phyloP scores from a whole-genome alignment of 164 flowering plant species.

The Chloranthus sessilifolius region DNA sequence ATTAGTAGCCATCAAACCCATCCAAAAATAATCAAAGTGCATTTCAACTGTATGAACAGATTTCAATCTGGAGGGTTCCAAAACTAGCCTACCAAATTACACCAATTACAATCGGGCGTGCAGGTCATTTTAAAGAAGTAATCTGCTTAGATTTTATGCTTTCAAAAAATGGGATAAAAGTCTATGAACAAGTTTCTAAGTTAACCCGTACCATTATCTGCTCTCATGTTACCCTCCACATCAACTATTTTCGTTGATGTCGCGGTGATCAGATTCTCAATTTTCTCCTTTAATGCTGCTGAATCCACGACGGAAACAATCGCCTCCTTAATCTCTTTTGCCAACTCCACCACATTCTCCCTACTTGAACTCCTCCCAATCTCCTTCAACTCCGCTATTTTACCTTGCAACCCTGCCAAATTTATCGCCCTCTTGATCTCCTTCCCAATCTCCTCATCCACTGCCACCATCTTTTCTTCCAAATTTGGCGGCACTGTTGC shows the following conservation, averaged over 20 bases:
- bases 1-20: too few species aligned
- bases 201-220: constrained; percentile 21
- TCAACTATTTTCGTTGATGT: constrained; percentile 2
- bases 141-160: too few species aligned
- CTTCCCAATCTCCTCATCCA: constrained; percentile 20
- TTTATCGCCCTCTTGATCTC: constrained; percentile 26
- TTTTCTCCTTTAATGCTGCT: constrained; percentile 24
- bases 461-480: constrained; percentile 16
- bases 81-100: not conserved
- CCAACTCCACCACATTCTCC: constrained; percentile 19
- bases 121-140: not conserved
- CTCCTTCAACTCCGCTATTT: constrained; percentile 32
- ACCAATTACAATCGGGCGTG: not conserved
- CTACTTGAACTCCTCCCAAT: constrained; percentile 19
- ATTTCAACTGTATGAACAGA: too few species aligned
- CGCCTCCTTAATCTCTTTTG: constrained; percentile 28
- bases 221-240: constrained; percentile 11
- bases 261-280: constrained; percentile 20
- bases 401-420: constrained; percentile 19
- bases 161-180: not conserved
- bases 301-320: constrained; percentile 24
- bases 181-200: not conserved
- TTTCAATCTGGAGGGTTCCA: too few species aligned
- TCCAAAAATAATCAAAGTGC: too few species aligned
- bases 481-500: constrained; percentile 13